Base-by-base conservation (phyloP, 352 stramenopile genomes). In the Globisporangium lucens region DNA sequence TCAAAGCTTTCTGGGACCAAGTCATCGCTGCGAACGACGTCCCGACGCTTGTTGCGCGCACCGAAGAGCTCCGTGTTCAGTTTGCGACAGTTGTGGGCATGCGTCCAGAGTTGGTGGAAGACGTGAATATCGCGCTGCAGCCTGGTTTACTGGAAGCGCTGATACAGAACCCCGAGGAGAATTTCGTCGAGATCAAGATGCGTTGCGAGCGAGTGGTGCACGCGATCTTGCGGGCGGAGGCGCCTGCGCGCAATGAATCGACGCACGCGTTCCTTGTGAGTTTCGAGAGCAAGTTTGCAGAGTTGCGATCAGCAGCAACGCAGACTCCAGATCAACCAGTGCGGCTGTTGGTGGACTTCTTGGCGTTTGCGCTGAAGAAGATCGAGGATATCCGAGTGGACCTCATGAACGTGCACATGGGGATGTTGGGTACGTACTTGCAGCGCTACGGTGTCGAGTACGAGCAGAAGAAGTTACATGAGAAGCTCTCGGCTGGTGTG, bases 1-100 rank as follows among this genome's bases (percentile, higher is more conserved):
- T 75, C 1, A 75, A 80, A 55, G 85, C 82, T 1, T 94, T 91
- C 46, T 94, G 85, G 85, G 83, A 91, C 53, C 80, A 83, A 9
- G 70, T 89, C 0, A 68, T 81, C 0, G 70, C 72, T 3, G 58
- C 77, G 2, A 85, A 87, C 61, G 84, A 91, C 52, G 60, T 83
- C 6, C 56, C 75, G 46, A 78, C 75, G 13, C 58, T 93, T 1
- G 59, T 92, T 20, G 64, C 69, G 1, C 75, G 74, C 4, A 77
- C 85, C 0, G 82, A 89, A 36, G 83, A 92, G 67, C 61, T 94
- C 3, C 75, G 80, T 1, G 55, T 61, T 0, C 64, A 69, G 6
- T 88, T 94, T 65, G 65, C 67, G 0, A 65, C 24, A 4, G 67
- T 75, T 1, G 59, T 74, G 27, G 58, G 67, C 9, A 63, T 77